Base-by-base conservation (phyloP, 441 rosid genomes). In the Corymbia calophylla region DNA sequence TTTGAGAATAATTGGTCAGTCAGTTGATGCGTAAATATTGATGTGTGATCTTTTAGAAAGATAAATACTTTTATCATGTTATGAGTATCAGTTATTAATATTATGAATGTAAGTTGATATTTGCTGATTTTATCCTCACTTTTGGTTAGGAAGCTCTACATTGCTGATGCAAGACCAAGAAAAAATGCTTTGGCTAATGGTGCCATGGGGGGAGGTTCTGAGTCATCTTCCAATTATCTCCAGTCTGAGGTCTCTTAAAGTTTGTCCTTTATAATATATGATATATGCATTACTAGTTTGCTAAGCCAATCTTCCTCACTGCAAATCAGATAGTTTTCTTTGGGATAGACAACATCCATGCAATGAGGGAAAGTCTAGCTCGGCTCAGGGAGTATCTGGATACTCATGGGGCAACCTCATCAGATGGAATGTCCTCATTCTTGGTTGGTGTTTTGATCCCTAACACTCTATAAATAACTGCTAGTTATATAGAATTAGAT, bases 201-300 rank as follows among this genome's bases (percentile, higher is more conserved):
- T 55, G 99, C 99, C 88, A 97, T 92, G 98, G 99, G 99, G 91
- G 99, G 99, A 92, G 99, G 99, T 92, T 97, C 99, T 3, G 99
- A 98, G 92, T 98, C 99, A 51, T 96, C 99, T 92, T 94, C 99
- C 88, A 93, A 98, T 91, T 98, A 98, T 94, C 93, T 95, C 90
- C 99, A 96, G 88, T 98, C 99, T 90, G 99, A 98, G 97, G 99
- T 97, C 82, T 89, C 93, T 91, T 48, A 89, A 90, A 90, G 87
- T 86, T 88, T 89, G 58, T 91, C 90, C 51, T 91, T 54, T 90
- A 89, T 21, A n/a, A 88, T 84, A 64, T 86, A 44, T 68, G 64
- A 68, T 88, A 89, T 92, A 60, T 66, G 87, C 55, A 35, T 70
- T 48, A 48, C 66, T n/a, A 31, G 16, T 88, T 85, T 70, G 77